phyloP scores from a whole-genome alignment of 345 rosid species.

The Syzygium jambos region DNA sequence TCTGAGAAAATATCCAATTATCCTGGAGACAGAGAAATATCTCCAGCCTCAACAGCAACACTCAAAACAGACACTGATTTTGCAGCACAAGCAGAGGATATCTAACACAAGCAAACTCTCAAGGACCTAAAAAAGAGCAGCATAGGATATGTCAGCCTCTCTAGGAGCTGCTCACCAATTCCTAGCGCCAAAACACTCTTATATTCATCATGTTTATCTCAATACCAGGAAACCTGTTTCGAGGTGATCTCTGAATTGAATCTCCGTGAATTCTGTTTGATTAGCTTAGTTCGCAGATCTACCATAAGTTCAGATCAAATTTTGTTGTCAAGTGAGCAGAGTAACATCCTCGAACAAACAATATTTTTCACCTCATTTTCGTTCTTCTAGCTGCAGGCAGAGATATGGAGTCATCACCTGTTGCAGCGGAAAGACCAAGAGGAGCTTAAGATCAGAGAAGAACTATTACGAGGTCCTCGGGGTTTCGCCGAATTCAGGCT shows the following conservation, averaged over 20 bases:
- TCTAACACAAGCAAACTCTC: not conserved
- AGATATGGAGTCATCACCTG: constrained; percentile 19
- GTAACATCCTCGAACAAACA: not conserved
- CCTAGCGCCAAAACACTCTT: not conserved
- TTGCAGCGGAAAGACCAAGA: constrained; percentile 3
- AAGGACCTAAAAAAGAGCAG: not conserved
- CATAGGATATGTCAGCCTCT: not conserved
- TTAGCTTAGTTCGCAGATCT: not conserved
- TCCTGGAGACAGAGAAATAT: not conserved
- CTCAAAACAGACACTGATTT: not conserved
- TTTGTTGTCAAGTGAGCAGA: not conserved
- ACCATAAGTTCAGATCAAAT: not conserved
- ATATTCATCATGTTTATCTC: not conserved
- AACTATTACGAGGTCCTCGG: constrained; percentile 51
- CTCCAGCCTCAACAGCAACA: not conserved
- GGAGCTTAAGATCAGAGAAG: constrained; percentile 13
- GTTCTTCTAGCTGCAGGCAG: not conserved
- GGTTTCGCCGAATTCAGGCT: constrained; percentile 31
- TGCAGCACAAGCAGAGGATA: not conserved
- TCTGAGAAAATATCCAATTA: not conserved
- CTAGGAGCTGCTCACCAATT: not conserved
- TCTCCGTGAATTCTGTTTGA: not conserved
- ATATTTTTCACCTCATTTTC: not conserved
- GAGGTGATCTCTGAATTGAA: not conserved
- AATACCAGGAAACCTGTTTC: not conserved